Conservation (phyloP, 2,329 filamentous ascomycete genomes). For the Acephala macrosclerotiorum region DNA sequence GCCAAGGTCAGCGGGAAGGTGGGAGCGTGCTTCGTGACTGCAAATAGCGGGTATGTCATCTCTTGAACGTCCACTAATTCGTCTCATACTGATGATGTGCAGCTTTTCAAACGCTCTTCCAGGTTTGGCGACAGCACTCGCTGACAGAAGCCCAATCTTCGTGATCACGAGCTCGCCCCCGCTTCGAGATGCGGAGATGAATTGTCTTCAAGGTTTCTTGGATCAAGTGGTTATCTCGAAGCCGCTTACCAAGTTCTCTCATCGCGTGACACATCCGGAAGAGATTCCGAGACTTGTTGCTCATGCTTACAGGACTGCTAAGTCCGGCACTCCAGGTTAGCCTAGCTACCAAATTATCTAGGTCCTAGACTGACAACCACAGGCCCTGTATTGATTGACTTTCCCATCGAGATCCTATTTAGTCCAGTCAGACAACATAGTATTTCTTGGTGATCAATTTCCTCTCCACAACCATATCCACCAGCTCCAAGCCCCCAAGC, state of each 20-base stretch:
- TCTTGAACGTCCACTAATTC: not conserved
- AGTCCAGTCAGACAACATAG: not conserved
- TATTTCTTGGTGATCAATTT: not conserved
- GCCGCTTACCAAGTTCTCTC: slow-evolving; percentile 5
- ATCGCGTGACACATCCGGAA: not conserved
- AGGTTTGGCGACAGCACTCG: not conserved
- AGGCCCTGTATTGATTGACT: not conserved
- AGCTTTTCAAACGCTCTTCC: not conserved
- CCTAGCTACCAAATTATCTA: not conserved
- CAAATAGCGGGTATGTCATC: not conserved
- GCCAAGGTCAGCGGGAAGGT: slow-evolving; percentile 3
- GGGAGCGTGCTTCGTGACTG: slow-evolving; percentile 3
- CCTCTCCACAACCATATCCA: not conserved
- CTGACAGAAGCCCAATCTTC: slow-evolving; percentile 4
- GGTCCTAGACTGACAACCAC: not conserved
- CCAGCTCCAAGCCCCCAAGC: not conserved
- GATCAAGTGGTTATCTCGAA: slow-evolving; percentile 2
- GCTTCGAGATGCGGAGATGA: slow-evolving; percentile 2
- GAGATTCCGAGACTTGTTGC: slow-evolving; percentile 4
- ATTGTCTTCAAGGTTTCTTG: not conserved
- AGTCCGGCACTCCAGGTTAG: not conserved
- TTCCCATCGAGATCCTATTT: slow-evolving; percentile 1
- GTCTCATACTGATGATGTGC: not conserved
- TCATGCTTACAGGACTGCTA: not conserved
- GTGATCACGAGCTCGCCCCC: not conserved